These are phyloP conservation scores for Holtermannia corniformis DNA, from an alignment of 768 basidiomycete genomes.

Conservation along the genomic window DNA sequence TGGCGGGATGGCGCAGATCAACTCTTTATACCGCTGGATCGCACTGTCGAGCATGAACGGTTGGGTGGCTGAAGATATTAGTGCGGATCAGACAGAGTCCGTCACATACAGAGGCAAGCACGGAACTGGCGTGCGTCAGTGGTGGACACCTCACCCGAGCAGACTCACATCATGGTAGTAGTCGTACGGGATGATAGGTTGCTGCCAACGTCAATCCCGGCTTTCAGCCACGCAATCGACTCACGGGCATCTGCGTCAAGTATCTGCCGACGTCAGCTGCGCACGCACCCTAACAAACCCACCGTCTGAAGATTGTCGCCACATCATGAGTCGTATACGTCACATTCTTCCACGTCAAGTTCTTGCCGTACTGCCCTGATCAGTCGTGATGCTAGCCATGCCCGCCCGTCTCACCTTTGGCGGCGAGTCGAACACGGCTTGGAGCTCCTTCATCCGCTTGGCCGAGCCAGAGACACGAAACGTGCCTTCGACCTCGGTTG, in stretches of 20 bases:
- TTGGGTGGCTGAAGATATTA: conserved; percentile 50
- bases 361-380: conserved; percentile 73
- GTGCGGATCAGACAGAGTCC: neutral
- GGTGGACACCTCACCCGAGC: neutral
- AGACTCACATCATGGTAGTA: conserved; percentile 73
- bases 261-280: conserved; percentile 44
- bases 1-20: conserved; percentile 76
- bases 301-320: conserved; percentile 84
- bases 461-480: conserved; percentile 94
- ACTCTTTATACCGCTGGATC: conserved; percentile 66
- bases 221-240: conserved; percentile 36
- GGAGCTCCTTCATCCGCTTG: conserved; percentile 91
- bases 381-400: neutral
- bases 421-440: conserved; percentile 77
- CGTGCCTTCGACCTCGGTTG: conserved; percentile 83
- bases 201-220: conserved; percentile 46
- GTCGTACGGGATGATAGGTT: conserved; percentile 85
- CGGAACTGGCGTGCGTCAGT: too few relatives aligned
- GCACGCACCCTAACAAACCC: conserved; percentile 1
- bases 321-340: conserved; percentile 91
- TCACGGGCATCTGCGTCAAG: conserved; percentile 89
- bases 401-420: conserved; percentile 54
- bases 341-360: conserved; percentile 78
- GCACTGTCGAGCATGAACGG: conserved; percentile 62
- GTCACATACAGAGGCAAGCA: conserved; percentile 10